Base-by-base conservation (phyloP, 2,329 filamentous ascomycete species). In the Bipolaris zeicola region DNA sequence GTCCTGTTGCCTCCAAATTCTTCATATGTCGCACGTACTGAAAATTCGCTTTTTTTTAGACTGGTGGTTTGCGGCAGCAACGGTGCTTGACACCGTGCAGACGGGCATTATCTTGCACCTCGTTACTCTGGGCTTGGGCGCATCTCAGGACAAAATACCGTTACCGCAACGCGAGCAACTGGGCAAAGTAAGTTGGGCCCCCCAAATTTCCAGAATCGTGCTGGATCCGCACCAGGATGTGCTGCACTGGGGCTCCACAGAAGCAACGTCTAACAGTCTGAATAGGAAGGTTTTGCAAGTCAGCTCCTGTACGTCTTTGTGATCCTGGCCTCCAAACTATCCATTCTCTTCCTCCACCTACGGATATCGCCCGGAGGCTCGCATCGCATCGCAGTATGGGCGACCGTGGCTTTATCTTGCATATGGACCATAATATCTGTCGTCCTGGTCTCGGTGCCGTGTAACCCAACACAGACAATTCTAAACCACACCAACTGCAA, bases 291-390 rank as follows among this genome's bases (percentile, higher is more conserved):
- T 20, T 68, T 74, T 36, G 67, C 62, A 3, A 62, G 69, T 3
- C 69, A 73, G 26, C 65, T 72, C n/a, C 58, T 74, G 13, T 73
- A 72, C 52, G 55, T 71, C 6, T 56, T 67, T 16, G 69, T 69
- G 3, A 39, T 74, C 33, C 58, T 69, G 16, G 57, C 68, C 2
- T 71, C 72, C 6, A 74, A 74, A 49, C 53, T 56, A 20, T 70
- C 69, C 1, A 63, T 72, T 2, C 38, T 73, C 4, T 62, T 69
- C 8, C 54, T 74, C 1, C 72, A 73, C 44, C 56, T 72, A 36
- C 67, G 72, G 8, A 55, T 74, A 6, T 70, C 69, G 1, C 67
- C 69, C 0, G 57, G 61, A 5, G 61, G 59, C 18, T 46, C 34
- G 6, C 66, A 74, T 52, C 56, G 56, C 10, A 55, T 69, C 28